These are phyloP conservation scores for Quillaja saponaria DNA, from an alignment of 306 rosid species.

Conservation along the genomic window DNA sequence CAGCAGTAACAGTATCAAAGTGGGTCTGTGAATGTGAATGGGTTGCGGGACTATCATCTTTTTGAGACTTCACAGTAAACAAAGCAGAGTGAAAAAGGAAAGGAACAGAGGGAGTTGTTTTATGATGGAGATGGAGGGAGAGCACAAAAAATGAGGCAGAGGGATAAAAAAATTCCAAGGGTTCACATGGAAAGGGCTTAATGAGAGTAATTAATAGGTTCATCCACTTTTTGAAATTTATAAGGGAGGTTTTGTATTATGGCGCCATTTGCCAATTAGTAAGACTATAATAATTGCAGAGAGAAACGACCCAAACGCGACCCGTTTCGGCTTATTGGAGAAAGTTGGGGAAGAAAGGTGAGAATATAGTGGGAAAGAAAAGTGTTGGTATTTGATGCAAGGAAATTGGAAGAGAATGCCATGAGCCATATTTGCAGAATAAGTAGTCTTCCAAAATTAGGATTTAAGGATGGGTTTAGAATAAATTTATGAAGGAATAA, in stretches of 20 bases:
- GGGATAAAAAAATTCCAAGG: conserved; percentile 13
- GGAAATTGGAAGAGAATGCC: background rate
- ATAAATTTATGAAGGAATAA: no score
- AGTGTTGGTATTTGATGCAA: background rate
- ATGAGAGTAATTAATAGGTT: background rate
- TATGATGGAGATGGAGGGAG: no score
- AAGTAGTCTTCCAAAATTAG: conserved; percentile 11
- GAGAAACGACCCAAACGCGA: conserved; percentile 33
- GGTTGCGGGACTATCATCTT: conserved; percentile 34
- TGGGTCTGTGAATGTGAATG: conserved; percentile 1
- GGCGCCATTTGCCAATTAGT: background rate
- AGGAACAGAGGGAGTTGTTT: background rate
- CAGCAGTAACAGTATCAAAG: background rate
- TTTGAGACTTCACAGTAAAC: no score
- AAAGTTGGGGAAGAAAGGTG: background rate
- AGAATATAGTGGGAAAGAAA: background rate
- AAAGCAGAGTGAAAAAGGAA: background rate
- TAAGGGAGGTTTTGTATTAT: no score
- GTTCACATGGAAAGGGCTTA: conserved; percentile 31
- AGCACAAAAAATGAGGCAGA: no score
- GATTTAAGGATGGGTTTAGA: no score
- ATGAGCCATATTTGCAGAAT: conserved; percentile 17
- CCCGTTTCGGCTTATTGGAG: conserved; percentile 19
- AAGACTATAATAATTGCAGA: conserved; percentile 11
- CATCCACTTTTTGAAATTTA: no score